phyloP scores from a whole-genome alignment of 352 stramenopile species.

The Phytophthora citrophthora region DNA sequence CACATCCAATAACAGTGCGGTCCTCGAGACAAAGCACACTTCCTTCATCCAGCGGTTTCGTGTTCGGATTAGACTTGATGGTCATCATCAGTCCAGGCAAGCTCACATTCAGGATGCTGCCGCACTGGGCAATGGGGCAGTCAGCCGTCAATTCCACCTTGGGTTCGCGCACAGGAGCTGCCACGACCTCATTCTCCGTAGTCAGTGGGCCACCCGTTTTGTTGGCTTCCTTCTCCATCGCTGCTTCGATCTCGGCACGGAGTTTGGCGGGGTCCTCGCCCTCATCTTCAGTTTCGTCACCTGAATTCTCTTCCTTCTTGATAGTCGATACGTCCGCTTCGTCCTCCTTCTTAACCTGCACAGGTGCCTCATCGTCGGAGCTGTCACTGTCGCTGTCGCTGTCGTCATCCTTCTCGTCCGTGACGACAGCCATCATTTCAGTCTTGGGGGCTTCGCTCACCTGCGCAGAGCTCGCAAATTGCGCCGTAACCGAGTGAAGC shows the following conservation, averaged over 20 bases:
- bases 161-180: slow-evolving; percentile 64
- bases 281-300: slow-evolving; percentile 39
- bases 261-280: slow-evolving; percentile 50
- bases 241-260: slow-evolving; percentile 76
- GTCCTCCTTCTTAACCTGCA: not conserved
- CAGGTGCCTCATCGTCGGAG: slow-evolving; percentile 27
- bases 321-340: slow-evolving; percentile 13
- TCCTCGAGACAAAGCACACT: slow-evolving; percentile 85
- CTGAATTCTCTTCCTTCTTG: slow-evolving; percentile 27
- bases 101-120: slow-evolving; percentile 72
- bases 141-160: slow-evolving; percentile 74
- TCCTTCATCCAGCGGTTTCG: slow-evolving; percentile 77
- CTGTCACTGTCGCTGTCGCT: slow-evolving; percentile 37
- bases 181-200: slow-evolving; percentile 69
- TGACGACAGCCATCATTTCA: slow-evolving; percentile 7
- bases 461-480: slow-evolving; percentile 43
- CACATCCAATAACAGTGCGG: slow-evolving; percentile 75
- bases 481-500: slow-evolving; percentile 49
- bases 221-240: slow-evolving; percentile 78
- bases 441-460: slow-evolving; percentile 11
- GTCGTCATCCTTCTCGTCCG: slow-evolving; percentile 15
- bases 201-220: slow-evolving; percentile 48
- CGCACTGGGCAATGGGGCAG: slow-evolving; percentile 74
- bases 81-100: slow-evolving; percentile 73
- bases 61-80: slow-evolving; percentile 69